These are phyloP conservation scores for Penicillium sp. DNA, from an alignment of 2,329 filamentous ascomycete genomes.

Conservation along the genomic window DNA sequence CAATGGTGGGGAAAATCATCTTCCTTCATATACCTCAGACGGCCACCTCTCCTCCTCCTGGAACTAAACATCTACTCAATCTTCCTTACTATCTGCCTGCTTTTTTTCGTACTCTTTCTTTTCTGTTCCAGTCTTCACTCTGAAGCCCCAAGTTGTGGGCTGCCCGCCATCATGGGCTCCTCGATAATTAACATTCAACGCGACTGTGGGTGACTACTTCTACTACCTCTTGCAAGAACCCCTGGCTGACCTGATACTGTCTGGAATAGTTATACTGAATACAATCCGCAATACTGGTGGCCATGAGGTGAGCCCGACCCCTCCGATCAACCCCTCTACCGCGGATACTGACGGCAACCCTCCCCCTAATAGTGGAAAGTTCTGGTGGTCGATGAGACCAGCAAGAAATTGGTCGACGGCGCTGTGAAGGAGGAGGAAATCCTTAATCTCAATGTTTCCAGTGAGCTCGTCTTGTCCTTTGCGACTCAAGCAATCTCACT, in stretches of 20 bases:
- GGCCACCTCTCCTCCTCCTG: conserved; percentile 16
- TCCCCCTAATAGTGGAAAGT: conserved; percentile 79
- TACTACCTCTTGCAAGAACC: conserved; percentile 1
- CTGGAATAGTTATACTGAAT: conserved; percentile 64
- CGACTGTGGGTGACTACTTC: conserved; percentile 56
- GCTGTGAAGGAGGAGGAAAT: conserved; percentile 94
- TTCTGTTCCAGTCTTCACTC: not conserved
- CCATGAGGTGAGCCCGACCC: conserved; percentile 64
- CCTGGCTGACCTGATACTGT: conserved; percentile 13
- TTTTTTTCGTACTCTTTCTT: not conserved
- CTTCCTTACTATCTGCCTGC: not conserved
- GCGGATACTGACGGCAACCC: conserved; percentile 29
- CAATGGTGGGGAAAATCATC: conserved; percentile 31
- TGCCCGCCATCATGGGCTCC: conserved; percentile 65
- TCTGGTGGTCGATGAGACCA: conserved; percentile 80
- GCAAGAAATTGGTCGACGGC: conserved; percentile 84
- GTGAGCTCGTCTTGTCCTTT: conserved; percentile 53
- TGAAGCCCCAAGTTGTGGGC: conserved; percentile 29
- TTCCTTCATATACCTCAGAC: conserved; percentile 29
- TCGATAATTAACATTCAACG: conserved; percentile 85
- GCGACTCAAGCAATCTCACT: conserved; percentile 5
- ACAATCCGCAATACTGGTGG: conserved; percentile 75
- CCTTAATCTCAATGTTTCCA: conserved; percentile 92
- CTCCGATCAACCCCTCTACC: conserved; percentile 25
- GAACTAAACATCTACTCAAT: not conserved